Base-by-base conservation (phyloP, 495 filamentous ascomycete genomes). In the Xylaria scruposa region DNA sequence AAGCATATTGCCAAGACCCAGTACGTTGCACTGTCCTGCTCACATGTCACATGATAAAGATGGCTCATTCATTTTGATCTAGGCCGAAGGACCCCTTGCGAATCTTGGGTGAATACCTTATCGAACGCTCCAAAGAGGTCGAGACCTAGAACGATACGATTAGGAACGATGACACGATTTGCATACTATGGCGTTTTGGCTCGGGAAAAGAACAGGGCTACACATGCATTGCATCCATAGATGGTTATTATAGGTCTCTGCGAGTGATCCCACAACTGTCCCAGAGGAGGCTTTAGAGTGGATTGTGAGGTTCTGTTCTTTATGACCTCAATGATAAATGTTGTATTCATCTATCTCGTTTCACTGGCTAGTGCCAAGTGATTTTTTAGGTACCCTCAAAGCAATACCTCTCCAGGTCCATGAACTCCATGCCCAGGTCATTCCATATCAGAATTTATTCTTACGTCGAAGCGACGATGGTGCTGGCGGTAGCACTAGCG, bases 81-180 rank as follows among this genome's bases (percentile, higher is more conserved):
- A 91, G 89, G 79, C 96, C 97, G 0, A 87, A 92, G 44, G 93
- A 97, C 78, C 96, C 96, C 36, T 82, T 99, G 62, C 89, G 91
- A 40, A 92, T 91, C 44, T 83, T 99, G 8, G 93, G 94, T 1
- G 95, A 98, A 79, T 98, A 90, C 81, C 81, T 99, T 31, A 83
- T 97, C 62, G 90, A 94, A 80, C 90, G 90, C 66, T 95, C 93
- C 72, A 91, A 85, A 74, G 94, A 98, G 78, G 66, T 92, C 51
- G 91, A 93, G 78, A 83, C 79, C 29, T 72, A 71, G 33, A 53
- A 26, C 24, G 36, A 15, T 56, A 56, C 58, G 10, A 68, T 63
- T 1, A 54, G 12, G 36, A 47, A 62, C n/a, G 61, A 38, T 10
- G 66, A n/a, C 54, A 72, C 49, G 36, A 61, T 56, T 65, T 49